Base-by-base conservation (phyloP, 2,329 filamentous ascomycete genomes). In the Diplodia corticola region DNA sequence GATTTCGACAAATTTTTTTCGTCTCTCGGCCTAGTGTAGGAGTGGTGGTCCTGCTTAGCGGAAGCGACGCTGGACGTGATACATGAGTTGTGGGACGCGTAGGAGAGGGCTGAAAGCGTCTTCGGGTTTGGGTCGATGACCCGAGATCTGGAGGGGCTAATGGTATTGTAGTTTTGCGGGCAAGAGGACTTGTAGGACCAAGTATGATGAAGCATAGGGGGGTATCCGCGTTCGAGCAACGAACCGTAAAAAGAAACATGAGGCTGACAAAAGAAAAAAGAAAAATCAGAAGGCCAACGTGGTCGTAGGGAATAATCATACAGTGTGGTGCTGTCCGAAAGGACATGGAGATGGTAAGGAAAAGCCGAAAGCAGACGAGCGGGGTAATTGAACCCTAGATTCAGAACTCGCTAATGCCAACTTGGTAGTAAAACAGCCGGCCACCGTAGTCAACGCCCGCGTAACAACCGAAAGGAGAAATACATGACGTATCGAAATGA, bases 131-230 rank as follows among this genome's bases (percentile, higher is more conserved):
- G 5, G 30, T 33, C 4, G 30, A 10, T 44, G 30, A 49, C 33
- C 20, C 17, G 57, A 61, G 57, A 61, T 24, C 57, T 44, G 40
- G 57, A 61, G 40, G 57, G 57, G 57, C 57, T 61, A 61, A 49
- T 61, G 44, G 49, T 61, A 61, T 10, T 61, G 35, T 30, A 33
- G 57, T 49, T 10, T 59, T 20, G 51, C 20, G 35, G 57, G 57
- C 57, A 24, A 49, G 57, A 61, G 57, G 20, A 15, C 24, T 24
- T 28, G 44, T 24, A 59, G 44, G 37, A 46, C 12, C 37, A 57
- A 22, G 49, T 28, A 57, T 26, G 33, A 57, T 26, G 33, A 49
- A 24, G 28, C 57, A 61, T 61, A 61, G 40, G 44, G 57, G 57
- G 57, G 57, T 61, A 61, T 61, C 57, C 57, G 57, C 40, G 57